Evolutionary conservation across 139 green algal species (phyloP).

Genomic region (Volvox reticuliferus): DNA sequence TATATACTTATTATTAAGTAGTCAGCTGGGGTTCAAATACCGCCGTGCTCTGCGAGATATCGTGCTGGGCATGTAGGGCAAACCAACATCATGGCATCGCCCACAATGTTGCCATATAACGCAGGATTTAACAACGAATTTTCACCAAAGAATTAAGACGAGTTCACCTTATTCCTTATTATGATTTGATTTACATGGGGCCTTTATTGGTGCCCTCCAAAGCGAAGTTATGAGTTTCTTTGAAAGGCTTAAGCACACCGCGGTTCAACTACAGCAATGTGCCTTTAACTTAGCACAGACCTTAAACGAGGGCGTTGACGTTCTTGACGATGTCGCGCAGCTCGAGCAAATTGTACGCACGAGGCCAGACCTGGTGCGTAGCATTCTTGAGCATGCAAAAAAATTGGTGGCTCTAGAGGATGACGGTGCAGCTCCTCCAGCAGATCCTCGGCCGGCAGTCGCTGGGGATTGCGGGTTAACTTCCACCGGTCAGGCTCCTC

Average conservation of each 20-base stretch:
- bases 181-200: too few relatives aligned
- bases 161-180: too few relatives aligned
- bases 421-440: background rate
- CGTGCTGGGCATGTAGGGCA: too few relatives aligned
- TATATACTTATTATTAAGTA: too few relatives aligned
- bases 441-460: background rate
- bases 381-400: background rate
- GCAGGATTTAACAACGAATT: too few relatives aligned
- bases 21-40: too few relatives aligned
- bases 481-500: background rate
- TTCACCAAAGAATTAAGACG: too few relatives aligned
- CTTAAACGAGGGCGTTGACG: background rate
- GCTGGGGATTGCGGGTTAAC: background rate
- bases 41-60: too few relatives aligned
- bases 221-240: background rate
- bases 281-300: background rate
- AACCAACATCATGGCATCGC: too few relatives aligned
- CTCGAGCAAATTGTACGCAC: constrained; percentile 12
- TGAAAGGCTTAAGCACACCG: too few relatives aligned
- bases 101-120: too few relatives aligned
- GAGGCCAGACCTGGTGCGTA: background rate
- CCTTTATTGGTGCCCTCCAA: background rate
- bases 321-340: background rate
- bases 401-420: background rate
- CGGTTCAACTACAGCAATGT: too few relatives aligned